Evolutionary conservation across 768 basidiomycete species (phyloP).

Genomic region (Auricularia sp.): DNA sequence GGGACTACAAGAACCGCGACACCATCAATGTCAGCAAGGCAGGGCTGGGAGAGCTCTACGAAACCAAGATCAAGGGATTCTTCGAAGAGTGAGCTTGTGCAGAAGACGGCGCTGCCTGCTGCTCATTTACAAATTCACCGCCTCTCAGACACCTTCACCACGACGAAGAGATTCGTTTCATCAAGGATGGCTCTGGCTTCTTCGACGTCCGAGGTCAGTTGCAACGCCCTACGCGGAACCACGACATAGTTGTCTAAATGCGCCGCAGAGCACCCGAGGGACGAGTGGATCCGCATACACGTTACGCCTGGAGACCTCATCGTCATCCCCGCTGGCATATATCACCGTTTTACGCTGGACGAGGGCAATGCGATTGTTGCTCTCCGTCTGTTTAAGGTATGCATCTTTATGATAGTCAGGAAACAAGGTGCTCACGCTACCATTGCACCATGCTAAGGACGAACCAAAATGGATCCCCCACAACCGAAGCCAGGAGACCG

Average conservation of each 20-base stretch:
- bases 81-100: conserved; percentile 59
- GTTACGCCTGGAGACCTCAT: conserved; percentile 73
- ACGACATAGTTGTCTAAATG: not conserved
- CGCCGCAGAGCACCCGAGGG: conserved; percentile 45
- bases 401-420: no score
- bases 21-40: conserved; percentile 66
- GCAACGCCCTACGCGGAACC: not conserved
- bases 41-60: conserved; percentile 76
- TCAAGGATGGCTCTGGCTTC: conserved; percentile 79
- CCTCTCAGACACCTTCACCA: conserved; percentile 76
- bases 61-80: conserved; percentile 71
- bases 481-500: conserved; percentile 53
- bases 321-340: conserved; percentile 83
- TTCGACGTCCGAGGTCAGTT: conserved; percentile 80
- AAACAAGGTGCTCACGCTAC: no score
- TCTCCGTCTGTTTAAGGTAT: conserved; percentile 75
- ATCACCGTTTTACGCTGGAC: conserved; percentile 91
- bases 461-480: conserved; percentile 86
- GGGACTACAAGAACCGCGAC: conserved; percentile 79
- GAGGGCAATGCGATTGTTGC: conserved; percentile 62
- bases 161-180: conserved; percentile 90
- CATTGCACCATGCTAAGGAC: conserved; percentile 40
- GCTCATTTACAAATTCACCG: not conserved
- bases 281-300: conserved; percentile 75
- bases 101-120: conserved; percentile 7